These are phyloP conservation scores for Solanum chiquidenum DNA, from an alignment of 257 asterid species.

Conservation along the genomic window DNA sequence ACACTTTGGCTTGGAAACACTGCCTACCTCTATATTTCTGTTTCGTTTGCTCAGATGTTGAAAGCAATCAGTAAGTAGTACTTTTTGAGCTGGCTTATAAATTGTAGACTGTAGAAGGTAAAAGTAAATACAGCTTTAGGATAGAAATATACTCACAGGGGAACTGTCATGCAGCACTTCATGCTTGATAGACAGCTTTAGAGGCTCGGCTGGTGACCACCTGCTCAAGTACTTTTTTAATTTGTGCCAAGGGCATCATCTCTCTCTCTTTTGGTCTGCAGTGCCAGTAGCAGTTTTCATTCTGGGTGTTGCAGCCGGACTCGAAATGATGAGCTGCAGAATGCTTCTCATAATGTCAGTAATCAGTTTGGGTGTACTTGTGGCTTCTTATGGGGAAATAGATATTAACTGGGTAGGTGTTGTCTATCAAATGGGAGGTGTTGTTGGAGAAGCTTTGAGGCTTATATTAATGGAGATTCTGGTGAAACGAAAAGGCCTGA, in stretches of 20 bases:
- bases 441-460: constrained; percentile 95
- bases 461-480: constrained; percentile 90
- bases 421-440: constrained; percentile 99
- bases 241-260: constrained; percentile 1
- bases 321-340: constrained; percentile 80
- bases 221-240: background rate
- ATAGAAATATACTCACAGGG: background rate
- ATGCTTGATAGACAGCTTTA: background rate
- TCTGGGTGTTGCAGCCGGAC: constrained; percentile 94
- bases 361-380: constrained; percentile 85
- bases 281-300: constrained; percentile 99
- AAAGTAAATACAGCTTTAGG: background rate
- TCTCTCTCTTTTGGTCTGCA: constrained; percentile 19
- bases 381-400: constrained; percentile 97
- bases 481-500: constrained; percentile 87
- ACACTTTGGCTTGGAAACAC: constrained; percentile 99
- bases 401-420: constrained; percentile 89
- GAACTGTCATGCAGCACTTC: background rate
- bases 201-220: background rate
- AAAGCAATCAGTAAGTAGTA: constrained; percentile 86
- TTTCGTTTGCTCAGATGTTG: constrained; percentile 96
- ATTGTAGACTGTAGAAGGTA: background rate
- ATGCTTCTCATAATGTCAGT: constrained; percentile 95
- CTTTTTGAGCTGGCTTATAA: background rate
- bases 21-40: constrained; percentile 96